Base-by-base conservation (phyloP, 2,329 filamentous ascomycete genomes). In the Aureobasidium uvarum region DNA sequence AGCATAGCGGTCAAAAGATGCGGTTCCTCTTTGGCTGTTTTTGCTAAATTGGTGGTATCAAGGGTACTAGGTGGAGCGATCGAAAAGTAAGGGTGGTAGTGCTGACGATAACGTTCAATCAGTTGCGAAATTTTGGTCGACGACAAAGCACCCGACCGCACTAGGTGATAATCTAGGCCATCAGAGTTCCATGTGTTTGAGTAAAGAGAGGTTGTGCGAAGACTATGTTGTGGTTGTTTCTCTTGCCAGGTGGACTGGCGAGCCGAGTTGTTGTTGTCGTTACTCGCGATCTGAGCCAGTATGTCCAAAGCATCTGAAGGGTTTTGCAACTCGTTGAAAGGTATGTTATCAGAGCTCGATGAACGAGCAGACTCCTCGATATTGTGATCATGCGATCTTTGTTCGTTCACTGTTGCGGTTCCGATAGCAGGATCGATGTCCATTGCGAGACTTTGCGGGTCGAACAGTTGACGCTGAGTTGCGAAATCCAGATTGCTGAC, bases 31-130 rank as follows among this genome's bases (percentile, higher is more conserved):
- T 81, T 79, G 5, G 86, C 84, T 67, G 86, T 85, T 20, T 81
- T 77, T 31, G 83, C 78, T 11, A 90, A 74, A 65, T 83, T 77
- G 16, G 77, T 73, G 45, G 81, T 78, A 67, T 85, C 80, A 68
- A 88, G 84, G 50, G 86, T 84, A 68, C 83, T 81, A 43, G 81
- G 79, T 11, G 87, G 85, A 0, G 88, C 87, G 31, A 91, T 77
- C 0, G 89, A 88, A 65, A 89, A 89, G 76, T 87, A 90, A 0
- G 86, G 85, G 70, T 91, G 88, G 69, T 88, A 90, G 67, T 86
- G 81, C 66, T 86, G 79, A 64, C 84, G 85, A 69, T 88, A 90
- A 33, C 86, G 85, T 45, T 78, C 75, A 20, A 86, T 77, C 46
- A 86, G 76, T 68, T 82, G 78, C 68, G 80, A 81, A 41, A 86